Conservation (phyloP, 73 alveolate species). For the Paramecium bursaria region DNA sequence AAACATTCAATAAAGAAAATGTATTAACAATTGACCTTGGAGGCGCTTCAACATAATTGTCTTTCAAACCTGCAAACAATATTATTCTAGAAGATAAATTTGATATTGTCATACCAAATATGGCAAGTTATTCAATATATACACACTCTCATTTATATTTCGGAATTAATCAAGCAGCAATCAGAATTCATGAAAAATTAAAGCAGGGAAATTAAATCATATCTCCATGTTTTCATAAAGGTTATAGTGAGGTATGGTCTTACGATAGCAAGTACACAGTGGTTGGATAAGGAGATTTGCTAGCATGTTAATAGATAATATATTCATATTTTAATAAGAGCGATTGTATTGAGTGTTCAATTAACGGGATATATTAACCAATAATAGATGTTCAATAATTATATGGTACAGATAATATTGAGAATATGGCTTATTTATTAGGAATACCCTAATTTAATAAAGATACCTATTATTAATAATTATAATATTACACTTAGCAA, state of each 20-base stretch:
- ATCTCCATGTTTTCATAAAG: neutral
- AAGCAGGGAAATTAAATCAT: neutral
- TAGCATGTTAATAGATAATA: neutral
- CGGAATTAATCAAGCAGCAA: slow-evolving; percentile 45
- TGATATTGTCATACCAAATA: slow-evolving; percentile 25
- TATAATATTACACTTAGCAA: neutral
- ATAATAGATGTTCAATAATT: neutral
- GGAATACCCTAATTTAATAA: neutral
- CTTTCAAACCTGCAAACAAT: neutral
- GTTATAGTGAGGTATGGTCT: neutral
- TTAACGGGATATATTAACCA: neutral
- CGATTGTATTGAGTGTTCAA: neutral
- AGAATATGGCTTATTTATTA: neutral
- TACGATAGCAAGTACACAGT: neutral
- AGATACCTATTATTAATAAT: neutral
- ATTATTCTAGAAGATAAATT: neutral
- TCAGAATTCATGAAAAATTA: neutral
- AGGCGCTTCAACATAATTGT: slow-evolving; percentile 57
- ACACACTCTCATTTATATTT: slow-evolving; percentile 24
- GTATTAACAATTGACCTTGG: slow-evolving; percentile 47
- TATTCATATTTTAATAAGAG: neutral
- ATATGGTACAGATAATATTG: neutral
- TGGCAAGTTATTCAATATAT: neutral
- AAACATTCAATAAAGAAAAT: neutral
- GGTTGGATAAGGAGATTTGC: neutral